Evolutionary conservation across 352 stramenopile genomes (phyloP).

Genomic region (Stramenopiles sp.): DNA sequence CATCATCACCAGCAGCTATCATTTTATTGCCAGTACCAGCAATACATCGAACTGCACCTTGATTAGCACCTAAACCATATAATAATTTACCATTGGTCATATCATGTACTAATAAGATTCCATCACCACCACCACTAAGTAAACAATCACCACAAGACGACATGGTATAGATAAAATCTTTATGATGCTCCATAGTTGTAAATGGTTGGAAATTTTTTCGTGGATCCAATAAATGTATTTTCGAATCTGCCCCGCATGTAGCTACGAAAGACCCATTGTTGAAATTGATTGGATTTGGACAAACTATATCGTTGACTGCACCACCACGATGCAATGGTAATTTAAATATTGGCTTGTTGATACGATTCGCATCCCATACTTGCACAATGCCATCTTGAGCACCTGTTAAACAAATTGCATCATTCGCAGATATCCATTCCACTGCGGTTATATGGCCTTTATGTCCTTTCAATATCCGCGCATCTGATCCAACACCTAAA

Average conservation of each 20-base stretch:
- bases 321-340: slow-evolving; percentile 42
- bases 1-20: slow-evolving; percentile 49
- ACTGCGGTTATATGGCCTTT: slow-evolving; percentile 15
- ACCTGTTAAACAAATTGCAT: slow-evolving; percentile 32
- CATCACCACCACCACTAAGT: slow-evolving; percentile 51
- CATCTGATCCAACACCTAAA: background rate
- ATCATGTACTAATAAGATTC: slow-evolving; percentile 56
- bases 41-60: slow-evolving; percentile 45
- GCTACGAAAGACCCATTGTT: slow-evolving; percentile 34
- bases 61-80: slow-evolving; percentile 55
- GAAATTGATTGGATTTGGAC: background rate
- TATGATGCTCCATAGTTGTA: slow-evolving; percentile 31
- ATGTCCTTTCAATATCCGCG: background rate
- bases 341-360: slow-evolving; percentile 23
- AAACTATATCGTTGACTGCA: slow-evolving; percentile 26
- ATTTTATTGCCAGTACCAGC: slow-evolving; percentile 29
- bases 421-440: background rate
- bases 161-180: slow-evolving; percentile 63
- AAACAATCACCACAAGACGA: slow-evolving; percentile 37
- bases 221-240: slow-evolving; percentile 48
- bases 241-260: slow-evolving; percentile 43
- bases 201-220: slow-evolving; percentile 28
- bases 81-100: slow-evolving; percentile 37
- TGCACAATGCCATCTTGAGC: slow-evolving; percentile 46
- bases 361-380: slow-evolving; percentile 44